Conservation (phyloP, 176 grass and related monocot genomes). For the Avena atlantica region DNA sequence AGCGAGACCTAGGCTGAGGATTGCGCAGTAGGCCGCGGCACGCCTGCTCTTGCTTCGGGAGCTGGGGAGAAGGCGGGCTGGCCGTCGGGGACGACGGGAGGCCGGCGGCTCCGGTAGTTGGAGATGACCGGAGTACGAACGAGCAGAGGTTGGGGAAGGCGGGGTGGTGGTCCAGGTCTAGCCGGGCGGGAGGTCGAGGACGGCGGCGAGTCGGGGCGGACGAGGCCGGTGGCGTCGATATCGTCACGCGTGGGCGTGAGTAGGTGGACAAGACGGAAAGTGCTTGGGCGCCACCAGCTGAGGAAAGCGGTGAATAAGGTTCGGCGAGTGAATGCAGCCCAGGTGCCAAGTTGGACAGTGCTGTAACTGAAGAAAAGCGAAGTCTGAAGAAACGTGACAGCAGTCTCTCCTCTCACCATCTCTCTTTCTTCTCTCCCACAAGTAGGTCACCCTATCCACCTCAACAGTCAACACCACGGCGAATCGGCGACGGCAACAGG, state of each 20-base stretch:
- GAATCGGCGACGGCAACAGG: no score
- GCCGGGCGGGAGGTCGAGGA: background rate
- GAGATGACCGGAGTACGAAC: background rate
- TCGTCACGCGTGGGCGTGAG: background rate
- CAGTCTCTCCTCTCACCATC: no score
- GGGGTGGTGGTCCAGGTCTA: no score
- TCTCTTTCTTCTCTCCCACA: no score
- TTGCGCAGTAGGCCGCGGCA: background rate
- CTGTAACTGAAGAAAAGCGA: background rate
- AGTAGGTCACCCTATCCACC: no score
- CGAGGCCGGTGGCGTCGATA: slow-evolving; percentile 4
- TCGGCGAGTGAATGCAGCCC: no score
- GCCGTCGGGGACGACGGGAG: background rate
- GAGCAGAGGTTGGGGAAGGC: no score
- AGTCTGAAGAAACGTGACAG: background rate
- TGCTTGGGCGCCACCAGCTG: background rate
- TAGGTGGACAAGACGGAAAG: background rate
- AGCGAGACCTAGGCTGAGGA: slow-evolving; percentile 7
- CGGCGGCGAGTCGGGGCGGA: background rate
- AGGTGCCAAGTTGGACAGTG: background rate
- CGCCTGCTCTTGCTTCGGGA: background rate
- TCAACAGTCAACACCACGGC: no score
- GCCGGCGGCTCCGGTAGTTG: background rate
- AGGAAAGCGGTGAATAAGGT: background rate
- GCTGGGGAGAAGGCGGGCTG: background rate